phyloP scores from a whole-genome alignment of 257 asterid species.

The Solanum lycopersicoides region DNA sequence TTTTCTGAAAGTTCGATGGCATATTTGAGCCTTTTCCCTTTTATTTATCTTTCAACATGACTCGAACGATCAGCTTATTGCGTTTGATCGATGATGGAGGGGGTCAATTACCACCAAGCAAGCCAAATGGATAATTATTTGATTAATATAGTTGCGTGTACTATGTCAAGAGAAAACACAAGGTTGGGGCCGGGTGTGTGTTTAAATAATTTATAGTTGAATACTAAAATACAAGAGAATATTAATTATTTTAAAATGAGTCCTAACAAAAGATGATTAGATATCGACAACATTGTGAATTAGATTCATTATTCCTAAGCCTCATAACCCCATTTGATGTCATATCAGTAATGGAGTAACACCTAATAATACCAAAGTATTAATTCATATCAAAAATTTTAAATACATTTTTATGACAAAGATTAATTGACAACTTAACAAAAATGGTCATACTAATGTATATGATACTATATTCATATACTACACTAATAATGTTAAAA shows the following conservation, averaged over 20 bases:
- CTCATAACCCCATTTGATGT: not conserved
- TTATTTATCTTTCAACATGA: not conserved
- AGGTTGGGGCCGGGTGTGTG: not conserved
- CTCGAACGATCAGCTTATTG: not conserved
- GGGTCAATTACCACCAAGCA: not conserved
- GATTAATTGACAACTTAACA: not conserved
- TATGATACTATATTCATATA: no score
- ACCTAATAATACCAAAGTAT: constrained; percentile 3
- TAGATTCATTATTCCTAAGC: constrained; percentile 4
- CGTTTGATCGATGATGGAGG: not conserved
- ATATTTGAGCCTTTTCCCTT: no score
- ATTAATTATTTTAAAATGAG: not conserved
- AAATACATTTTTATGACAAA: not conserved
- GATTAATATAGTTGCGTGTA: not conserved
- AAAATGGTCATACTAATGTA: not conserved
- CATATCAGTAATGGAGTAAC: constrained; percentile 1
- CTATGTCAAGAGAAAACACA: not conserved
- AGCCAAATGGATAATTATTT: not conserved
- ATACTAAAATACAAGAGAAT: not conserved
- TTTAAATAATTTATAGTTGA: not conserved
- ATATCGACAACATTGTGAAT: not conserved
- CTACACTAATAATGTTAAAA: not conserved
- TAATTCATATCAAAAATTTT: not conserved
- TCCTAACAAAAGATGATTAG: not conserved
- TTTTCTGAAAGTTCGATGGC: no score